Evolutionary conservation across 2,329 filamentous ascomycete species (phyloP).

Genomic region (Trichoderma brevicompactum): DNA sequence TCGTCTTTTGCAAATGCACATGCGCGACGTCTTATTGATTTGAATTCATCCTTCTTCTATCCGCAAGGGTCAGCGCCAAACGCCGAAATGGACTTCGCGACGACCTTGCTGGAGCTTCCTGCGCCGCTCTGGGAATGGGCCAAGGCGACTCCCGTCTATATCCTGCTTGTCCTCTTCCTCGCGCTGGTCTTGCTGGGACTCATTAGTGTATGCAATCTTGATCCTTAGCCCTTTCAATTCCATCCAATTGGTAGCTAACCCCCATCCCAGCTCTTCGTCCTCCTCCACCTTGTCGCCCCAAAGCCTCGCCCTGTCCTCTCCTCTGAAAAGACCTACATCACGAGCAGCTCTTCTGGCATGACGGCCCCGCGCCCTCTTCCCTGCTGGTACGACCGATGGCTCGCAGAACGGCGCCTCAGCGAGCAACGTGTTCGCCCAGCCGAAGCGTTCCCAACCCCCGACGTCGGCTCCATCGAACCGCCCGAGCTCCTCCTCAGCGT

Average conservation of each 20-base stretch:
- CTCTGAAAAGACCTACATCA: slow-evolving; percentile 86
- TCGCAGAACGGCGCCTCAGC: slow-evolving; percentile 60
- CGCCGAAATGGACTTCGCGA: slow-evolving; percentile 30
- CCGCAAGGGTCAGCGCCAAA: slow-evolving; percentile 28
- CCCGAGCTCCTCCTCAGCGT: slow-evolving; percentile 86
- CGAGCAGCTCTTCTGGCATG: slow-evolving; percentile 64
- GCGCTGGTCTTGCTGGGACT: slow-evolving; percentile 43
- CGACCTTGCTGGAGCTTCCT: slow-evolving; percentile 40
- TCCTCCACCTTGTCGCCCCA: slow-evolving; percentile 77
- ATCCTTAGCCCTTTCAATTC: background rate
- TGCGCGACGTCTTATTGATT: background rate
- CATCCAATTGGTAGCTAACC: background rate
- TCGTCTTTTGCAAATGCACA: background rate
- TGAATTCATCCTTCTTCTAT: background rate
- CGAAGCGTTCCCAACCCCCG: slow-evolving; percentile 48
- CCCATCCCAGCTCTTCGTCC: slow-evolving; percentile 57
- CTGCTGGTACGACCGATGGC: slow-evolving; percentile 85
- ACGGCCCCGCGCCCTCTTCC: slow-evolving; percentile 61
- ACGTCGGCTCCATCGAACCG: slow-evolving; percentile 67
- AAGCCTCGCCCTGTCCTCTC: slow-evolving; percentile 72
- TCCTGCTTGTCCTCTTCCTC: slow-evolving; percentile 45
- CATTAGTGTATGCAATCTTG: slow-evolving; percentile 43
- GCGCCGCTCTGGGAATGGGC: slow-evolving; percentile 44
- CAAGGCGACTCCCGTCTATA: slow-evolving; percentile 46
- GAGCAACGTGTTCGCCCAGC: slow-evolving; percentile 44